Base-by-base conservation (phyloP, 108 stramenopile species). In the Pseudonitzschia multiseries region DNA sequence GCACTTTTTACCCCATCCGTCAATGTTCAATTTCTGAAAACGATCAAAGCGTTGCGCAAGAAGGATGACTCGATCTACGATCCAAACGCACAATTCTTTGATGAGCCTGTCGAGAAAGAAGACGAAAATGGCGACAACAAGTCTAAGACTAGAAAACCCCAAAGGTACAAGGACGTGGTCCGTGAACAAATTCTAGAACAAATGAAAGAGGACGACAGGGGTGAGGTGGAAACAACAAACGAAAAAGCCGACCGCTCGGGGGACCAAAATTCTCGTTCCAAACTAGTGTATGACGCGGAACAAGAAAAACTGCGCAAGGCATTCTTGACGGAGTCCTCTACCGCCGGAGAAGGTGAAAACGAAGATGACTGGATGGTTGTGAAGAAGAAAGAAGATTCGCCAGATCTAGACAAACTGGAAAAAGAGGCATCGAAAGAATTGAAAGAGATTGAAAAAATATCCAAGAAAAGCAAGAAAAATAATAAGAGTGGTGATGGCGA, bases 181-280 rank as follows among this genome's bases (percentile, higher is more conserved):
- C 84, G 99, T 26, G 92, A 96, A 65, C 96, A 99, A 80, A 89
- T 99, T 44, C 74, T 99, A 33, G 90, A 96, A 53, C 83, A 96
- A 68, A 94, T 96, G 82, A 87, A 80, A 14, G 69, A 73, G 14
- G 72, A 82, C 27, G 80, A 76, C 33, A 27, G 29, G 33, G 26
- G 67, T 18, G 78, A 71, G 21, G 63, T 59, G 2, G 52, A 75
- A 27, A 21, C 31, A 36, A 65, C 51, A 68, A 61, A 28, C 26
- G 62, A 26, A 10, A 62, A 69, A 8, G 48, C 65, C 20, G 68
- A 5, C 28, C 24, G 53, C 8, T 28, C 40, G 22, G 56, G 51
- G 42, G 29, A 48, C 8, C 32, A 26, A 4, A 57, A 29, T 27
- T 20, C 44, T 14, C 67, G 33, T 17, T 77, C 72, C 18, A 75